Evolutionary conservation across 306 rosid species (phyloP).

Genomic region (Nissolia schottii): DNA sequence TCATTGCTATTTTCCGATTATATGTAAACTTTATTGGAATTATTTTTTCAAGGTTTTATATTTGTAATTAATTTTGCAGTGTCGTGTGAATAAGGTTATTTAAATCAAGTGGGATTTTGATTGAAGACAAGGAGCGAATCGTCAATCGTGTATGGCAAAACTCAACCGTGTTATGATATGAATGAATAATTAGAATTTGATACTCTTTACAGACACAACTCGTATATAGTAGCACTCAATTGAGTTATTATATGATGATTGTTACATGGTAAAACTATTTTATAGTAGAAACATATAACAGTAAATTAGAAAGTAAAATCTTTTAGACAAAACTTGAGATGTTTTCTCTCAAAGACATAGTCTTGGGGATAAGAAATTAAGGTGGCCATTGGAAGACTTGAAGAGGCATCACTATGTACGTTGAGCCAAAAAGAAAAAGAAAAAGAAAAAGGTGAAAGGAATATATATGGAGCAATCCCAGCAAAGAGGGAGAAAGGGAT

Average conservation of each 20-base stretch:
- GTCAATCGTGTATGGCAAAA: no score
- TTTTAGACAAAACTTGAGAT: not conserved
- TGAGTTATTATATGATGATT: not conserved
- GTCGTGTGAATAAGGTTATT: not conserved
- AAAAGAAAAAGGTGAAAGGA: not conserved
- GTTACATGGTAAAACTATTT: not conserved
- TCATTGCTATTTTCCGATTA: not conserved
- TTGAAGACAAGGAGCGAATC: no score
- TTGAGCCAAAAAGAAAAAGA: not conserved
- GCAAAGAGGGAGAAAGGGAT: not conserved
- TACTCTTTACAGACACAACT: not conserved
- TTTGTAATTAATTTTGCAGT: not conserved
- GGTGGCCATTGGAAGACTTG: not conserved
- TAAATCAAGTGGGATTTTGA: not conserved
- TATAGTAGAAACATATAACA: not conserved
- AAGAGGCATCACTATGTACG: not conserved
- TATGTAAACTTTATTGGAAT: not conserved
- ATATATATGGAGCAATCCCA: not conserved
- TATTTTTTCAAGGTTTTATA: not conserved
- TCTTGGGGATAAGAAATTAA: not conserved
- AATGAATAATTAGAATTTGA: not conserved
- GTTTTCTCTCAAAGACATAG: not conserved
- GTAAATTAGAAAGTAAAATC: not conserved
- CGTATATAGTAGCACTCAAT: not conserved
- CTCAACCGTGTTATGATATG: not conserved